These are phyloP conservation scores for Kentomonas sorsogonicus DNA, from an alignment of 208 protist genomes.

Conservation along the genomic window DNA sequence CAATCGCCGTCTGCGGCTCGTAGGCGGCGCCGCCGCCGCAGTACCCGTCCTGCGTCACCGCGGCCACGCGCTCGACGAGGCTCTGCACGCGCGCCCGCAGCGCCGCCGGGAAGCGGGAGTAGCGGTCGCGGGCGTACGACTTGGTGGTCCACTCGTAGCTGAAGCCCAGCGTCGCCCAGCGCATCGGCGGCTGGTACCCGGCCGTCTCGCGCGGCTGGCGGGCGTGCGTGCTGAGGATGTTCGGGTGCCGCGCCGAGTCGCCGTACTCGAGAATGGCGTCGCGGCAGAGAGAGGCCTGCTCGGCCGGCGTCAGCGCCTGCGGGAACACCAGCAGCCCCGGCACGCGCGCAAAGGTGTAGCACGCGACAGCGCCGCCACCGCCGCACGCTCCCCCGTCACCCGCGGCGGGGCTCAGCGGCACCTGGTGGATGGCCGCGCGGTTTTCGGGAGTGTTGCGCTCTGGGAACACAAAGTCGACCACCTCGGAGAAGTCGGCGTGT, in stretches of 20 bases:
- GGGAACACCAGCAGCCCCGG: conserved; percentile 73
- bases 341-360: conserved; percentile 66
- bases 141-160: conserved; percentile 87
- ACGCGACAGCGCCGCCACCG: conserved; percentile 19
- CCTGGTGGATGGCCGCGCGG: conserved; percentile 25
- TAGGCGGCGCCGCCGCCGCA: conserved; percentile 19
- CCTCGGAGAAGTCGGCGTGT: conserved; percentile 41
- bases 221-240: conserved; percentile 80
- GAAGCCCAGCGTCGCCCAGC: conserved; percentile 85
- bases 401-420: conserved; percentile 9
- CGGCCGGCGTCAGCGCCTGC: conserved; percentile 25
- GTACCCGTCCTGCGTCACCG: conserved; percentile 34
- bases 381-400: not conserved
- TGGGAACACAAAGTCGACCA: conserved; percentile 52
- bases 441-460: conserved; percentile 56
- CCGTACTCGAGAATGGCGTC: conserved; percentile 56
- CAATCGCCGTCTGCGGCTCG: conserved; percentile 82
- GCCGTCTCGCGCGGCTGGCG: conserved; percentile 40
- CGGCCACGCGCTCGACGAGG: conserved; percentile 29
- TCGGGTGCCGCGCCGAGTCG: conserved; percentile 55
- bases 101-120: conserved; percentile 44
- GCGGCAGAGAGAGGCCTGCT: conserved; percentile 54
- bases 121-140: conserved; percentile 48
- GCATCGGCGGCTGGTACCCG: conserved; percentile 80
- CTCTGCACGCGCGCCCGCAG: conserved; percentile 40